A percentile compares a stretch with the other conserved stretches of the same genome.
Conservation (phyloP, 2,329 filamentous ascomycete species). For the Alternaria postmessia region DNA sequence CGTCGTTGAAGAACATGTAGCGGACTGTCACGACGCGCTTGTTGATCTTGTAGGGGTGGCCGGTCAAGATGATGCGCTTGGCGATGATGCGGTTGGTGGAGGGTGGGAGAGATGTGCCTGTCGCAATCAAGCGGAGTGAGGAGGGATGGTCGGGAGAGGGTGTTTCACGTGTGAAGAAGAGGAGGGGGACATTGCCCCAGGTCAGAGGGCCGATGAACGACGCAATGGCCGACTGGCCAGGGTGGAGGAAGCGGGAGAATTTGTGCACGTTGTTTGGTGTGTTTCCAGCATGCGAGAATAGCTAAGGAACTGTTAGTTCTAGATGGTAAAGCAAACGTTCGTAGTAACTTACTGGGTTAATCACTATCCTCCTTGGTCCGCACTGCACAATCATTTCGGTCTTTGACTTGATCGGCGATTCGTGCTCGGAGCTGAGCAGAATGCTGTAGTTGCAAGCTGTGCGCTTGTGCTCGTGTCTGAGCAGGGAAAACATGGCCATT, state of each 20-base stretch:
- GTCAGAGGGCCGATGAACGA: conserved; percentile 89
- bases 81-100: conserved; percentile 80
- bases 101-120: conserved; percentile 85
- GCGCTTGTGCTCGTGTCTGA: conserved; percentile 94
- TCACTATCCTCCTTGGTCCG: conserved; percentile 82
- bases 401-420: conserved; percentile 85
- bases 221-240: conserved; percentile 86
- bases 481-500: conserved; percentile 80
- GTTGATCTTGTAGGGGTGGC: conserved; percentile 98
- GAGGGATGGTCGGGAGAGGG: conserved; percentile 42
- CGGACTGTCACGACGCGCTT: conserved; percentile 95
- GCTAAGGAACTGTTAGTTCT: conserved; percentile 32
- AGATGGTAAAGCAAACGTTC: not conserved
- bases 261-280: conserved; percentile 98
- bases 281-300: conserved; percentile 88
- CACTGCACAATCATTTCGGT: conserved; percentile 91
- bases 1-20: conserved; percentile 99
- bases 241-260: conserved; percentile 89
- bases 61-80: conserved; percentile 92
- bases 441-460: conserved; percentile 87
- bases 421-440: conserved; percentile 79
- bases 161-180: conserved; percentile 78
- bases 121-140: conserved; percentile 77
- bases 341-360: conserved; percentile 69
- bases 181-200: conserved; percentile 89